Base-by-base conservation (phyloP, 306 rosid genomes). In the Sicyos edulis region DNA sequence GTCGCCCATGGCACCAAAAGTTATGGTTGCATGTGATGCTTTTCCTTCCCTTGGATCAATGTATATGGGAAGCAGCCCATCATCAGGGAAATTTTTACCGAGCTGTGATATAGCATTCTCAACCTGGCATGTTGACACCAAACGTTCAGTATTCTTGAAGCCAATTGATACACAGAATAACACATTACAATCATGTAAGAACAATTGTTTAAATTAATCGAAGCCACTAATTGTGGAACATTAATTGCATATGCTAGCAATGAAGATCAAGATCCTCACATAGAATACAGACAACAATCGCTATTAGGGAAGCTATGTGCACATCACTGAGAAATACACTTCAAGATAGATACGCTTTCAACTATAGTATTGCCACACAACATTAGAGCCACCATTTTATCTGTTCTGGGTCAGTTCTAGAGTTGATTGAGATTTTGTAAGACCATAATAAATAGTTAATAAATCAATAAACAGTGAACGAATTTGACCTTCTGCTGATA, bases 1-100 rank as follows among this genome's bases (percentile, higher is more conserved):
- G 79, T 95, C 99, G 61, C 99, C 99, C 97, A 95, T 95, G 74
- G 99, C 99, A 44, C 97, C 99, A 74, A 95, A 95, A 67, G 99
- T 91, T 72, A 87, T 78, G 54, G 92, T 82, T 56, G 96, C 85
- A 82, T 83, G 82, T 32, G 85, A 64, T 16, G 91, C 52, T 51
- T 77, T 66, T 75, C 96, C 99, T 54, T 82, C 85, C 15, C 68
- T 73, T 62, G 97, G 99, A 79, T 88, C 76, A 75, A 95, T 81
- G 78, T 89, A 91, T 72, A 95, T 91, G 57, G 97, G 99, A 80
- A 95, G 95, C 82, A 95, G 86, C 66, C 99, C 97, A 75, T 95
- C 97, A 40, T 84, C 96, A 7, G 99, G 99, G 77, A 91, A 89
- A 63, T 86, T 89, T 70, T 86, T 86, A 78, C 86, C 89, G 72